phyloP scores from a whole-genome alignment of 176 grass and related monocot species.

The Tuctoria greenei region DNA sequence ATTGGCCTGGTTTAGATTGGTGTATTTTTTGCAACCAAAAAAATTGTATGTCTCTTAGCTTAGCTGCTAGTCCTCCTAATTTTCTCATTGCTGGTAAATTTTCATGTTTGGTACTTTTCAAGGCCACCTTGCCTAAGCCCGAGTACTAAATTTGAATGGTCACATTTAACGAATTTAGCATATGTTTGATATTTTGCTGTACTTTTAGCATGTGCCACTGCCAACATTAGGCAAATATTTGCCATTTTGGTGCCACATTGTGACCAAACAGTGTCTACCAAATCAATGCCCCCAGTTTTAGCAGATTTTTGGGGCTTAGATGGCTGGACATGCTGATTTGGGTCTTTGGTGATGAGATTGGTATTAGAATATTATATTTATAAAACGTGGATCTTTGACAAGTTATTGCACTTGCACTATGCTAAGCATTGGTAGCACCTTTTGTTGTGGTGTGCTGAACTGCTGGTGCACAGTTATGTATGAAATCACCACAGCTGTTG shows the following conservation, averaged over 20 bases:
- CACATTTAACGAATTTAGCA: no score
- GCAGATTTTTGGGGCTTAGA: neutral
- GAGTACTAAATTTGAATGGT: neutral
- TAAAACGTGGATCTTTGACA: no score
- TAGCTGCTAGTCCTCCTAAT: neutral
- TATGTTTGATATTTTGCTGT: neutral
- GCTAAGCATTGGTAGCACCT: neutral
- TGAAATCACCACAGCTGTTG: neutral
- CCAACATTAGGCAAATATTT: neutral
- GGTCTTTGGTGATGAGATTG: neutral
- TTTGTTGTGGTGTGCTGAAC: no score
- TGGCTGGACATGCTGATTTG: neutral
- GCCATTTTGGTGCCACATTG: neutral
- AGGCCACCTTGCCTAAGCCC: neutral
- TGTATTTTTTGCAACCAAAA: neutral
- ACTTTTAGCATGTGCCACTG: conserved; percentile 2
- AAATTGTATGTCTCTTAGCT: neutral
- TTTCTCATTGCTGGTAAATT: neutral
- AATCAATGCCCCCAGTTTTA: neutral
- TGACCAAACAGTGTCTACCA: neutral
- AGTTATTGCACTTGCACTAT: neutral
- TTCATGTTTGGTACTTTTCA: neutral
- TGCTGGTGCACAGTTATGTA: neutral
- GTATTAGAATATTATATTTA: neutral
- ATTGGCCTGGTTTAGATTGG: neutral